Evolutionary conservation across 306 rosid species (phyloP), one percentile per base, ranked within the genome.

Genomic region (Inga oerstediana): DNA sequence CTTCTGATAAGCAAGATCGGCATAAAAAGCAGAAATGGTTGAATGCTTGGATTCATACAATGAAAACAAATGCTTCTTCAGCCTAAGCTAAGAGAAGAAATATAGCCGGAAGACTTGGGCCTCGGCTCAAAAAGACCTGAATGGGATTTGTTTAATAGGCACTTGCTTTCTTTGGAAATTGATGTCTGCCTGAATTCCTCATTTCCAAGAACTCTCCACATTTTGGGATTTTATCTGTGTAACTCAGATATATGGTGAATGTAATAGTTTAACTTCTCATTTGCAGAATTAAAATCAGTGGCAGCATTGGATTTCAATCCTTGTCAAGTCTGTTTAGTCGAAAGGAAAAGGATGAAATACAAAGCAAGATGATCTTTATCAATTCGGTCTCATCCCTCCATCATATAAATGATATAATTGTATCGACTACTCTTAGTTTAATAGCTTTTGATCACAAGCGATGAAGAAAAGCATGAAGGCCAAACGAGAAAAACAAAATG

Each of bases 1-100:
- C 13, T 58, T 58, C 87, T 74, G 84, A 82, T 54, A 54, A 27
- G 39, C 80, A 74, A 83, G 79, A 5, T 39, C 56, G 3, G 56
- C 56, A 52, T 6, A 22, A 17, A 16, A 11, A 52, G 7, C 56
- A 49, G 19, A 14, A 49, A 49, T 49, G 56, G 7, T 49, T 49
- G 19, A 13, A 49, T 49, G 56, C 56, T 15, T 14, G 17, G 56
- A 49, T 49, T 49, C 56, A 49, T 15, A 4, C 56, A 49, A 49
- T 15, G 19, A 15, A 49, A 15, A 20, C 56, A 49, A 49, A 13
- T 49, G 19, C 17, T 20, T 49, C 56, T 49, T 49, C 19, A 15
- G 56, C 56, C 56, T 49, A 15, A 14, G 19, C 54, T 13, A 49
- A 49, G 56, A 3, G 56, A 49, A 49, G 56, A 4, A 14, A 49